Conservation (phyloP, 2,329 filamentous ascomycete genomes). For the Penicillium thymicola region DNA sequence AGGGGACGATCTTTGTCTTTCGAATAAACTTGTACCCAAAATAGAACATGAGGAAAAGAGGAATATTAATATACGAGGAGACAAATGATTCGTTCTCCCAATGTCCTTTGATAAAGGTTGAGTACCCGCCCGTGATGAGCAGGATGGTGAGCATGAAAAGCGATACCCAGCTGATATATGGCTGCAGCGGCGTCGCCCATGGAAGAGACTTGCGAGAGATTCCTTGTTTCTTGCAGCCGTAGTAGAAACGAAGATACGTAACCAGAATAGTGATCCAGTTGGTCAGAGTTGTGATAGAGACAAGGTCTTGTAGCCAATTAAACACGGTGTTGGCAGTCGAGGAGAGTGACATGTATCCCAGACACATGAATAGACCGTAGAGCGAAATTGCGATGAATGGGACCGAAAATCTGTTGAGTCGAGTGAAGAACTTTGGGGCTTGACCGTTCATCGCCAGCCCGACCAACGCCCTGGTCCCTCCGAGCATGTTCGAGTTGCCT, state of each 20-base stretch:
- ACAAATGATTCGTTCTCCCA: conserved; percentile 57
- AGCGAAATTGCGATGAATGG: conserved; percentile 2
- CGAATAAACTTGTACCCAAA: not conserved
- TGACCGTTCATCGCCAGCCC: conserved; percentile 6
- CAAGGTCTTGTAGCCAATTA: conserved; percentile 4
- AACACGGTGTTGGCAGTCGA: conserved; percentile 4
- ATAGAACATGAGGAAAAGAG: conserved; percentile 43
- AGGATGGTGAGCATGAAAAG: not conserved
- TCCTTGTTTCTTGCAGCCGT: not conserved
- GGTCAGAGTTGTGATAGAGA: not conserved
- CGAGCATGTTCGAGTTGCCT: conserved; percentile 7
- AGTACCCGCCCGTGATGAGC: not conserved
- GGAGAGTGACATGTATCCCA: conserved; percentile 5
- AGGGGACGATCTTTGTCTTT: not conserved
- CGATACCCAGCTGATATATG: not conserved
- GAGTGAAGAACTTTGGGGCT: conserved; percentile 6
- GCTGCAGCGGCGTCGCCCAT: not conserved
- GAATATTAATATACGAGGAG: conserved; percentile 57
- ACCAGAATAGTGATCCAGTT: not conserved
- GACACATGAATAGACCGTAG: not conserved
- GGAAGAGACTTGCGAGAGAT: not conserved
- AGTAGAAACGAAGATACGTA: conserved; percentile 1
- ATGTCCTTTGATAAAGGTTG: conserved; percentile 10
- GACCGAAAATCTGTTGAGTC: conserved; percentile 6
- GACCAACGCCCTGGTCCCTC: conserved; percentile 3